Evolutionary conservation across 768 basidiomycete species (phyloP), one percentile per base, ranked within the genome.

Genomic region (Boletus bicolor): DNA sequence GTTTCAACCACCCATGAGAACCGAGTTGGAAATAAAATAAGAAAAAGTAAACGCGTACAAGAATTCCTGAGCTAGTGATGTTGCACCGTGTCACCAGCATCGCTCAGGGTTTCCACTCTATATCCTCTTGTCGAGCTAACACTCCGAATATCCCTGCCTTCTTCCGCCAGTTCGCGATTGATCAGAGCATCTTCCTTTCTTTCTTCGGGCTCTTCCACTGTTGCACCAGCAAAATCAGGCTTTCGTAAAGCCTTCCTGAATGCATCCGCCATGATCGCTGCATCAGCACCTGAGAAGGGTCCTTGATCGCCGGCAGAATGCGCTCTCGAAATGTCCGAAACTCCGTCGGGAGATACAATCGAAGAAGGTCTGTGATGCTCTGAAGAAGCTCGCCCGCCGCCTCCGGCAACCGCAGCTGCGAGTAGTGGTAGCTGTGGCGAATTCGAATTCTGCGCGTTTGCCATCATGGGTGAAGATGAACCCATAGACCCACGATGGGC

Each of bases 241-340:
- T 93, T 93, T 69, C 93, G 80, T 66, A 96, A 76, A 60, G 89
- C 89, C 69, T 88, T 84, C 64, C 93, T 79, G 74, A 95, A 96
- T 7, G 93, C 93, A 75, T 92, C 87, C 39, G 93, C 92, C 84
- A 95, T 91, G 68, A 93, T 89, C 38, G 90, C 91, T 51, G 93
- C 93, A 71, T 96, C 93, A 21, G 88, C 86, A 19, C 83, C 86
- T 44, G 86, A 87, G 72, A 94, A 87, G 10, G 85, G 87, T 11
- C 82, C 89, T 42, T 82, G 76, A 51, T 86, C 85, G 51, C 83
- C 82, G 45, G 79, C 76, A 39, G 82, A 83, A 38, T 80, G 81
- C 9, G 79, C 70, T 46, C 81, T 77, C 32, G 86, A 88, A 45
- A 85, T 82, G 7, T 83, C 85, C 45, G 90, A 91, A 46, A 84